Evolutionary conservation across 2,329 filamentous ascomycete genomes (phyloP).

Genomic region (Acrocalymma vagum): DNA sequence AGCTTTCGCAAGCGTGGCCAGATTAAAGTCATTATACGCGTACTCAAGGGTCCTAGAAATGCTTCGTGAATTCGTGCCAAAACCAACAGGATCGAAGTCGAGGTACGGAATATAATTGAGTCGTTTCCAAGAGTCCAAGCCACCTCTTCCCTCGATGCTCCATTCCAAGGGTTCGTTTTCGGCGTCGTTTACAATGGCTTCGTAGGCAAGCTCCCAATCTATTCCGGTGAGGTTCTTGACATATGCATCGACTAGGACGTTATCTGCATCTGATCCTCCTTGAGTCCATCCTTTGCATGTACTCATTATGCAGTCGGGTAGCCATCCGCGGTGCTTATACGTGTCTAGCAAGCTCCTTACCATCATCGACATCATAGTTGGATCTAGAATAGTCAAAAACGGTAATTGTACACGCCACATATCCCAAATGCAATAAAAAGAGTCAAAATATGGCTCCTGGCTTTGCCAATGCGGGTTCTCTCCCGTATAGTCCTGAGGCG

Average conservation of each 20-base stretch:
- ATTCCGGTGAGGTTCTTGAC: slow-evolving; percentile 69
- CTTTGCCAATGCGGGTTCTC: slow-evolving; percentile 57
- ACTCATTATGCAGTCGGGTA: slow-evolving; percentile 82
- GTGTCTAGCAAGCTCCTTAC: slow-evolving; percentile 76
- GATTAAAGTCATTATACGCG: slow-evolving; percentile 60
- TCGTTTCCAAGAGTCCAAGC: slow-evolving; percentile 46
- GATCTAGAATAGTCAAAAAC: slow-evolving; percentile 73
- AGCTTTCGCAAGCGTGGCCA: slow-evolving; percentile 68
- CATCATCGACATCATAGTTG: slow-evolving; percentile 70
- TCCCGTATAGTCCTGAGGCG: slow-evolving; percentile 57
- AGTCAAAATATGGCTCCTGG: slow-evolving; percentile 56
- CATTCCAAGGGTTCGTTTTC: slow-evolving; percentile 51
- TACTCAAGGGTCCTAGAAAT: slow-evolving; percentile 54
- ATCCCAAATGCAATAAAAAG: slow-evolving; percentile 69
- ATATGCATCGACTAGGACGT: slow-evolving; percentile 74
- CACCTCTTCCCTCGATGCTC: slow-evolving; percentile 47
- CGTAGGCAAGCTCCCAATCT: slow-evolving; percentile 47
- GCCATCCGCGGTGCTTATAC: slow-evolving; percentile 74
- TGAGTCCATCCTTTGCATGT: slow-evolving; percentile 78
- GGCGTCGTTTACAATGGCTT: slow-evolving; percentile 49
- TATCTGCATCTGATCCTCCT: slow-evolving; percentile 79
- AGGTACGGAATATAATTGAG: slow-evolving; percentile 48
- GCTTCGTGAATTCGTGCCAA: slow-evolving; percentile 51
- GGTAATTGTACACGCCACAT: slow-evolving; percentile 64
- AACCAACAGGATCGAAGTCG: slow-evolving; percentile 53